phyloP scores from a whole-genome alignment of 2,329 filamentous ascomycete genomes.

The Aspergillus fumigatus region DNA sequence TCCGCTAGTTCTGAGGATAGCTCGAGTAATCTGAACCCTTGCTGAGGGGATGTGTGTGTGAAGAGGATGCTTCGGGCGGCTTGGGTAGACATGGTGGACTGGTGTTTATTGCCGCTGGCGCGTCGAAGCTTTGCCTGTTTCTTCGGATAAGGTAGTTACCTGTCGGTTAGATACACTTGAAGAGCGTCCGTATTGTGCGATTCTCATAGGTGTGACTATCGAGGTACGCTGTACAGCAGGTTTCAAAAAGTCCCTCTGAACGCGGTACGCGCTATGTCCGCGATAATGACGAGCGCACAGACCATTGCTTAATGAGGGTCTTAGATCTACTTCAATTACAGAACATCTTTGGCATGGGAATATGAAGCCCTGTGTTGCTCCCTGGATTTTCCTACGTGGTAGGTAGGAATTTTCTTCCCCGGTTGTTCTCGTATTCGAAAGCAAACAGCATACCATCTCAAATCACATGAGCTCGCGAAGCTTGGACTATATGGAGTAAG shows the following conservation, averaged over 20 bases:
- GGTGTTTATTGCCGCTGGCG: background rate
- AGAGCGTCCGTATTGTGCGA: background rate
- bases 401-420: background rate
- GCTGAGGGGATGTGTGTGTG: constrained; percentile 41
- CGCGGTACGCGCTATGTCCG: constrained; percentile 16
- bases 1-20: constrained; percentile 55
- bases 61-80: constrained; percentile 33
- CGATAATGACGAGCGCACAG: constrained; percentile 21
- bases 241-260: constrained; percentile 7
- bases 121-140: background rate
- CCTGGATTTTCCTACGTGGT: too few species aligned
- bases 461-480: background rate
- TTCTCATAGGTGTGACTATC: background rate
- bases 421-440: background rate
- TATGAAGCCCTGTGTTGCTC: background rate
- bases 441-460: background rate
- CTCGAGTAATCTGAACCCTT: constrained; percentile 57
- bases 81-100: constrained; percentile 36
- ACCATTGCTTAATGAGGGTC: constrained; percentile 27
- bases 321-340: background rate
- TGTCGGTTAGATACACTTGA: background rate
- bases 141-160: background rate
- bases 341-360: background rate
- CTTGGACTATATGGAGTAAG: constrained; percentile 5
- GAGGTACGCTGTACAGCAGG: background rate